These are phyloP conservation scores for Cicer judaicum DNA, from an alignment of 306 rosid genomes.

Conservation along the genomic window DNA sequence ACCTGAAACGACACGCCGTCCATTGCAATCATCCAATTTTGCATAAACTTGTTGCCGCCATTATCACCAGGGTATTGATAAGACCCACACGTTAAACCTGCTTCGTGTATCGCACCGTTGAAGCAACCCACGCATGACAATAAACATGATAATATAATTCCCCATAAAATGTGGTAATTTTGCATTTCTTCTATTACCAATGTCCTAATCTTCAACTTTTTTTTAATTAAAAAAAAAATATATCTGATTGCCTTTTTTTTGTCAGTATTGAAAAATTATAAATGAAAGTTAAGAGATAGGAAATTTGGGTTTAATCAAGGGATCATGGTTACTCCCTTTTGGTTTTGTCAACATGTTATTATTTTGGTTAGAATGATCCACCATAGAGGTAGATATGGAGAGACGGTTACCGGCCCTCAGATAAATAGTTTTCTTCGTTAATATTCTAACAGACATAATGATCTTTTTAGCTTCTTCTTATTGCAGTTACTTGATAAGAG, in stretches of 20 bases:
- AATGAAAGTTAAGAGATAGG: neutral
- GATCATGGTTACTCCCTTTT: neutral
- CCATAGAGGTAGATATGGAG: neutral
- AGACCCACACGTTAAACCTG: slow-evolving; percentile 47
- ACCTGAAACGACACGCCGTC: slow-evolving; percentile 42
- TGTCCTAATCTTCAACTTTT: neutral
- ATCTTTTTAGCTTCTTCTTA: neutral
- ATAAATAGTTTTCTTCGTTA: slow-evolving; percentile 1
- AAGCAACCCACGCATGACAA: slow-evolving; percentile 23
- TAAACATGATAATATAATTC: neutral
- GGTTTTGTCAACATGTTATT: neutral
- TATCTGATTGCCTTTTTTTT: neutral
- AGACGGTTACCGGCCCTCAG: neutral
- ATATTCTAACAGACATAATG: slow-evolving; percentile 13
- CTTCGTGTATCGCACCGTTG: neutral
- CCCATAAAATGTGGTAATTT: slow-evolving; percentile 15
- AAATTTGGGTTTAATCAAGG: neutral
- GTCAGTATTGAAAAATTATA: neutral
- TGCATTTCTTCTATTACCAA: slow-evolving; percentile 39
- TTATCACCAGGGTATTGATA: neutral
- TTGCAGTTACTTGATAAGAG: neutral
- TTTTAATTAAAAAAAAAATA: neutral
- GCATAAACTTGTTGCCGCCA: neutral
- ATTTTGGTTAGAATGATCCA: neutral
- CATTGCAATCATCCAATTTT: slow-evolving; percentile 42